Percentiles rank a stretch among this genome's conserved stretches.
Evolutionary conservation across 257 asterid genomes (phyloP).

Genomic region (Ilex asprella): DNA sequence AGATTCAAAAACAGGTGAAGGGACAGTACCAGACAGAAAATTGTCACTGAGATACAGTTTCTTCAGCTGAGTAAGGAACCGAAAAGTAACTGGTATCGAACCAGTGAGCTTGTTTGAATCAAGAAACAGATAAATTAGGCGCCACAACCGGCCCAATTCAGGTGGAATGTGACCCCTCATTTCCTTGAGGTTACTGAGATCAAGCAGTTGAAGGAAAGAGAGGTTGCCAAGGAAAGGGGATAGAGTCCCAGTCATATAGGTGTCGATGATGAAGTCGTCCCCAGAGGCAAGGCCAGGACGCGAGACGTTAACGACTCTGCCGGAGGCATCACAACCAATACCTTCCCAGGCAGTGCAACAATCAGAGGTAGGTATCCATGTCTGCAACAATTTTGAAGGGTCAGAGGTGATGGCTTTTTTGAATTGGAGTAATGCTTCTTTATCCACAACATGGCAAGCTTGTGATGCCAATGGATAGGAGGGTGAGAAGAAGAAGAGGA

Average conservation of each 20-base stretch:
- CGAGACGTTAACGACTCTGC: slow-evolving; percentile 42
- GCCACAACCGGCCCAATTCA: slow-evolving; percentile 39
- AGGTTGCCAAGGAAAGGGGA: slow-evolving; percentile 59
- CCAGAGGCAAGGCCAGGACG: slow-evolving; percentile 41
- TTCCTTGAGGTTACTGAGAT: slow-evolving; percentile 43
- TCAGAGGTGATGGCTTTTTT: slow-evolving; percentile 41
- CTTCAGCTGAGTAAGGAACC: slow-evolving; percentile 17
- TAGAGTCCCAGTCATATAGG: slow-evolving; percentile 41
- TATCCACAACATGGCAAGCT: slow-evolving; percentile 45
- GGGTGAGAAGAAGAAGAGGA: slow-evolving; percentile 13
- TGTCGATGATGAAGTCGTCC: slow-evolving; percentile 27
- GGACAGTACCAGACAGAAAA: slow-evolving; percentile 39
- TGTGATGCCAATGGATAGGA: slow-evolving; percentile 12
- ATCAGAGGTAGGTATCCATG: slow-evolving; percentile 53
- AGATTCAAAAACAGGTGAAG: slow-evolving; percentile 20
- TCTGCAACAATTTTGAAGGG: slow-evolving; percentile 34
- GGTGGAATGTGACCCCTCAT: slow-evolving; percentile 42
- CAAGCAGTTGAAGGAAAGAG: slow-evolving; percentile 40
- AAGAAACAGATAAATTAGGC: slow-evolving; percentile 28
- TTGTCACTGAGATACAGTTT: slow-evolving; percentile 33
- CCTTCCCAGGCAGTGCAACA: slow-evolving; percentile 70
- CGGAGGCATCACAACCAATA: slow-evolving; percentile 34
- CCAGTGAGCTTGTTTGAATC: slow-evolving; percentile 40
- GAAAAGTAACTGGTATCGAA: slow-evolving; percentile 32
- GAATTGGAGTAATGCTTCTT: slow-evolving; percentile 50